These are phyloP conservation scores for Silene vulgaris DNA, from an alignment of 179 eudicot species.

Conservation along the genomic window DNA sequence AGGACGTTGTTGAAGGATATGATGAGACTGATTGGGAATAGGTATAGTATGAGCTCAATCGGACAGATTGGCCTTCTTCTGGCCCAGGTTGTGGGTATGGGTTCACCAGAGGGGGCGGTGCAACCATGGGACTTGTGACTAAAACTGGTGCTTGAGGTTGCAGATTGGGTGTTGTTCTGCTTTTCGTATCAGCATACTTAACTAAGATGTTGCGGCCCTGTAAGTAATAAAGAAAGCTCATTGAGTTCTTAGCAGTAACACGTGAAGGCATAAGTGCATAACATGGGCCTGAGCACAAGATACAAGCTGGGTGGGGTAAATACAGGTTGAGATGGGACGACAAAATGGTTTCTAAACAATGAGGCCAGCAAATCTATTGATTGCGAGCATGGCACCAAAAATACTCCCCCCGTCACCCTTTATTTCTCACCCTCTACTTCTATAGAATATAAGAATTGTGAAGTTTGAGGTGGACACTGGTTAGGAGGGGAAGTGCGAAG, in stretches of 20 bases:
- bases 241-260: not conserved
- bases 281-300: not conserved
- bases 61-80: conserved; percentile 25
- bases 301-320: too few species aligned
- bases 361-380: too few species aligned
- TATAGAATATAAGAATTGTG: too few species aligned
- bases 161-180: conserved; percentile 31
- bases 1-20: conserved; percentile 37
- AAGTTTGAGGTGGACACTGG: too few species aligned
- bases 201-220: conserved; percentile 55
- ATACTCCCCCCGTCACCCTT: too few species aligned
- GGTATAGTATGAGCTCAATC: conserved; percentile 27
- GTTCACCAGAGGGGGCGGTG: conserved; percentile 30
- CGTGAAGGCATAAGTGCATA: not conserved
- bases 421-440: too few species aligned
- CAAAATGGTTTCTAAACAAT: too few species aligned
- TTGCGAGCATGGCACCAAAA: too few species aligned
- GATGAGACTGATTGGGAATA: conserved; percentile 36
- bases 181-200: conserved; percentile 54
- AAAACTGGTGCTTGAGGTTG: conserved; percentile 7
- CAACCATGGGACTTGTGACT: conserved; percentile 21
- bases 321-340: too few species aligned
- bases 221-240: conserved; percentile 10
- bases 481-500: too few species aligned
- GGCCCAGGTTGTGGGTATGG: conserved; percentile 36